Conservation (phyloP, 352 stramenopile genomes). For the Phytophthora cajani region DNA sequence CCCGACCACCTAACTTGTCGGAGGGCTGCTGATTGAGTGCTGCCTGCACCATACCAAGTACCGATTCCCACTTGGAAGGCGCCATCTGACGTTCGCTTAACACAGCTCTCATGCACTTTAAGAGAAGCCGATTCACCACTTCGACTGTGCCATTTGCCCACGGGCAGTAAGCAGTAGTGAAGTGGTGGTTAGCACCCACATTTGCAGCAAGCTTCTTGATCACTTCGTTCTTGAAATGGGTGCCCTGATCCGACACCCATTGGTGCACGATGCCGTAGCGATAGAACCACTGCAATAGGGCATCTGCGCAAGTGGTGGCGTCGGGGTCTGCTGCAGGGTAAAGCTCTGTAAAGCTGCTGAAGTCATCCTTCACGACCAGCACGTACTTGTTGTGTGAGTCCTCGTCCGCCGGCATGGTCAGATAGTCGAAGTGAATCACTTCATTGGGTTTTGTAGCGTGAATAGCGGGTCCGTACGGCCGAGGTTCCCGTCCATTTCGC, state of each 20-base stretch:
- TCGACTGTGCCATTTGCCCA: neutral
- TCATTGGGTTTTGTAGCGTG: slow-evolving; percentile 43
- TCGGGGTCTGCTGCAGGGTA: neutral
- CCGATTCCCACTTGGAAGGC: neutral
- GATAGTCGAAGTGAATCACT: slow-evolving; percentile 45
- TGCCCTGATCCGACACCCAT: neutral
- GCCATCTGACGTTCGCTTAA: neutral
- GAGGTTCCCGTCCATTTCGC: neutral
- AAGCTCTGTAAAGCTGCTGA: slow-evolving; percentile 4
- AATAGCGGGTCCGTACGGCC: slow-evolving; percentile 27
- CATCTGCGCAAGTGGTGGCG: neutral
- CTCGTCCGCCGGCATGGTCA: slow-evolving; percentile 24
- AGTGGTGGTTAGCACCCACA: neutral
- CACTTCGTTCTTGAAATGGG: neutral
- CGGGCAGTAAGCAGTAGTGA: neutral
- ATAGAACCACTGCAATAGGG: neutral
- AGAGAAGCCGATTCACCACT: neutral
- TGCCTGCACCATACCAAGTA: neutral
- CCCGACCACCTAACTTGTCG: neutral
- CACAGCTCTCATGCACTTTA: neutral
- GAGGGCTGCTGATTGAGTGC: neutral
- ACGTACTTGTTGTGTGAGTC: slow-evolving; percentile 23
- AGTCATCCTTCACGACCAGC: slow-evolving; percentile 4
- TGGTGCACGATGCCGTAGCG: neutral
- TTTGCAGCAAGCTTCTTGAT: neutral